Conservation (phyloP, 768 basidiomycete genomes). For the Pleurotus ostreatus region DNA sequence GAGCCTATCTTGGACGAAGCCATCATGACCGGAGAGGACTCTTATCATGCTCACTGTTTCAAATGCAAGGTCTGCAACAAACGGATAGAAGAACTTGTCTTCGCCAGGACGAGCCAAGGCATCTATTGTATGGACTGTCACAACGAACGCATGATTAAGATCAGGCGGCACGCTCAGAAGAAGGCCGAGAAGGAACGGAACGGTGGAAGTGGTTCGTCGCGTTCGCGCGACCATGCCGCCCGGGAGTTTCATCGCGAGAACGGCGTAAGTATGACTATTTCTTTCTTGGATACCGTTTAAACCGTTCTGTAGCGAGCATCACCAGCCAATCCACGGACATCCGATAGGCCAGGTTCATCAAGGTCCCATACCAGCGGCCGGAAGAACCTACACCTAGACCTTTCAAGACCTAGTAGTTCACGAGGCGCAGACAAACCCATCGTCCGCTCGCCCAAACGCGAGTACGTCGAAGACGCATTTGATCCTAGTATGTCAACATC, state of each 20-base stretch:
- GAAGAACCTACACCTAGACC: background rate
- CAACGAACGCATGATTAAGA: conserved; percentile 93
- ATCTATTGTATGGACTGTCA: conserved; percentile 99
- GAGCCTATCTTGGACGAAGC: conserved; percentile 96
- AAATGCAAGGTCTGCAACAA: conserved; percentile 94
- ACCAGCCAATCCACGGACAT: background rate
- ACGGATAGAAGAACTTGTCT: conserved; percentile 96
- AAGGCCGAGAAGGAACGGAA: conserved; percentile 64
- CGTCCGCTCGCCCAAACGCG: conserved; percentile 25
- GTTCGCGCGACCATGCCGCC: conserved; percentile 36
- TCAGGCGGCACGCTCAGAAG: conserved; percentile 86
- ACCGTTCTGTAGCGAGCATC: conserved; percentile 12
- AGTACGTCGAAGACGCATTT: conserved; percentile 35
- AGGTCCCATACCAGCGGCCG: background rate
- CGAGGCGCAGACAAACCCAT: conserved; percentile 11
- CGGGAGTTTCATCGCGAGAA: conserved; percentile 34
- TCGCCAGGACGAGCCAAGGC: conserved; percentile 96
- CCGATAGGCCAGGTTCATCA: background rate
- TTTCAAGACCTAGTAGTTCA: conserved; percentile 19
- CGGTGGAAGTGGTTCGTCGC: conserved; percentile 36
- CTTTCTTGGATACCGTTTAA: conserved; percentile 4
- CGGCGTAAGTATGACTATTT: conserved; percentile 31
- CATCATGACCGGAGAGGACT: conserved; percentile 99
- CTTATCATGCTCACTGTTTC: conserved; percentile 98
- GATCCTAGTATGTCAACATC: conserved; percentile 19